A percentile compares a stretch with the other conserved stretches of the same genome.
These are phyloP conservation scores for Neoascochyta sp. DNA, from an alignment of 2,329 filamentous ascomycete genomes.

Conservation along the genomic window DNA sequence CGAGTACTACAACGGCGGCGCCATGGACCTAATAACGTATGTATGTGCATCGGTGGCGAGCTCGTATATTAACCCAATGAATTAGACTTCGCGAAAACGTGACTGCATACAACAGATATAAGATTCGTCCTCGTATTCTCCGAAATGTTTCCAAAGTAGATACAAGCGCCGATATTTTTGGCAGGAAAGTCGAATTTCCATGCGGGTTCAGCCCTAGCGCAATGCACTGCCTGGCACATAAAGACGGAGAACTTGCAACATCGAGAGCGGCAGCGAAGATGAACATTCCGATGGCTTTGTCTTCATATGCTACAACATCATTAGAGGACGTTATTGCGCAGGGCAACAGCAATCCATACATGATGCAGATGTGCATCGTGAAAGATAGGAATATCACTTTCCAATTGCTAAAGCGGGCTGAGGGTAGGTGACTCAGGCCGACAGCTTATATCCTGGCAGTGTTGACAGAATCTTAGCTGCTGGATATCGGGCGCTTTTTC, in stretches of 20 bases:
- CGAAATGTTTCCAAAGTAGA: slow-evolving; percentile 29
- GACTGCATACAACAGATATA: slow-evolving; percentile 32
- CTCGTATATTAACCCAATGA: neutral
- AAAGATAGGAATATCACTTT: slow-evolving; percentile 46
- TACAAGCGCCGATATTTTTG: slow-evolving; percentile 20
- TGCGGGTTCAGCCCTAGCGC: slow-evolving; percentile 54
- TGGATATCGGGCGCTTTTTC: slow-evolving; percentile 52
- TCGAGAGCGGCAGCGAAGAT: slow-evolving; percentile 57
- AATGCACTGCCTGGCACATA: slow-evolving; percentile 62
- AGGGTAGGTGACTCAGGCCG: slow-evolving; percentile 33
- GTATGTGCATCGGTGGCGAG: neutral
- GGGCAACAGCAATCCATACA: slow-evolving; percentile 38
- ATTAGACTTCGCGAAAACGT: slow-evolving; percentile 42
- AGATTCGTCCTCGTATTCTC: slow-evolving; percentile 31
- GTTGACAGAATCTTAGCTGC: slow-evolving; percentile 3
- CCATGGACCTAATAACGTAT: slow-evolving; percentile 14
- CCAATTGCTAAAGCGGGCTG: slow-evolving; percentile 42
- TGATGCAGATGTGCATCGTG: slow-evolving; percentile 55
- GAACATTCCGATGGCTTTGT: slow-evolving; percentile 60
- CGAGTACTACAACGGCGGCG: slow-evolving; percentile 44
- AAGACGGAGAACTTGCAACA: slow-evolving; percentile 59
- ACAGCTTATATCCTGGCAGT: no score
- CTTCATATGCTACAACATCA: slow-evolving; percentile 51
- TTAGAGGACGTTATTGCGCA: slow-evolving; percentile 62
- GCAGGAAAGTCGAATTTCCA: slow-evolving; percentile 35